Evolutionary conservation across 2,329 filamentous ascomycete species (phyloP).

Genomic region (Cladosporium phlei): DNA sequence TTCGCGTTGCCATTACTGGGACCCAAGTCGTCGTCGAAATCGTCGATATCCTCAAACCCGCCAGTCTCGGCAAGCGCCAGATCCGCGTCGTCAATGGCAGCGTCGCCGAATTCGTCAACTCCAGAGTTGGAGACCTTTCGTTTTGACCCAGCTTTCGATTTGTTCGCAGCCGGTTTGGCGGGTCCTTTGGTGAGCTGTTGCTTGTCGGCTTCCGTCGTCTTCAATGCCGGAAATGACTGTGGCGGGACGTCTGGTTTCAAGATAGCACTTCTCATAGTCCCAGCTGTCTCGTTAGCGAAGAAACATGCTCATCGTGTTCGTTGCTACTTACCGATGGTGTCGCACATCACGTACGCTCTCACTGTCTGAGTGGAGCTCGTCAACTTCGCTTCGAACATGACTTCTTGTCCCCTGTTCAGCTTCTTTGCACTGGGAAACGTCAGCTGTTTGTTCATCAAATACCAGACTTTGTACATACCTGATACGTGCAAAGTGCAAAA

Average conservation of each 20-base stretch:
- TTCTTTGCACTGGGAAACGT: conserved; percentile 49
- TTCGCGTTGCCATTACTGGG: conserved; percentile 15
- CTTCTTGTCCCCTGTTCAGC: conserved; percentile 56
- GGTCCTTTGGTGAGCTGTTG: neutral
- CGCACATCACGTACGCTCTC: conserved; percentile 70
- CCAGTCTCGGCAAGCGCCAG: conserved; percentile 42
- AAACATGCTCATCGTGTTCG: neutral
- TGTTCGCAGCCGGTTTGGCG: neutral
- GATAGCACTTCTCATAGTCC: conserved; percentile 51
- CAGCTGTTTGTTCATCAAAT: conserved; percentile 37
- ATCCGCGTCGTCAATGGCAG: conserved; percentile 49
- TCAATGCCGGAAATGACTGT: conserved; percentile 38
- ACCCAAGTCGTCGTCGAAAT: conserved; percentile 35
- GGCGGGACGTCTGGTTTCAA: conserved; percentile 47
- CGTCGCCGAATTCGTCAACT: conserved; percentile 50
- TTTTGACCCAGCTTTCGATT: neutral
- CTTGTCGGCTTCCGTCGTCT: conserved; percentile 18
- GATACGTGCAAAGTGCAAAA: conserved; percentile 64
- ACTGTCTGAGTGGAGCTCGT: conserved; percentile 54
- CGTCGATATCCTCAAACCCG: conserved; percentile 51
- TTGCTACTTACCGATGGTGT: conserved; percentile 62
- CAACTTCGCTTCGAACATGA: conserved; percentile 57
- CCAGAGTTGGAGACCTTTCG: neutral
- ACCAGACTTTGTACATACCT: conserved; percentile 39
- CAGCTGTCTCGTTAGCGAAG: conserved; percentile 36